Conservation (phyloP, 345 rosid genomes). For the Ceriops tagal region DNA sequence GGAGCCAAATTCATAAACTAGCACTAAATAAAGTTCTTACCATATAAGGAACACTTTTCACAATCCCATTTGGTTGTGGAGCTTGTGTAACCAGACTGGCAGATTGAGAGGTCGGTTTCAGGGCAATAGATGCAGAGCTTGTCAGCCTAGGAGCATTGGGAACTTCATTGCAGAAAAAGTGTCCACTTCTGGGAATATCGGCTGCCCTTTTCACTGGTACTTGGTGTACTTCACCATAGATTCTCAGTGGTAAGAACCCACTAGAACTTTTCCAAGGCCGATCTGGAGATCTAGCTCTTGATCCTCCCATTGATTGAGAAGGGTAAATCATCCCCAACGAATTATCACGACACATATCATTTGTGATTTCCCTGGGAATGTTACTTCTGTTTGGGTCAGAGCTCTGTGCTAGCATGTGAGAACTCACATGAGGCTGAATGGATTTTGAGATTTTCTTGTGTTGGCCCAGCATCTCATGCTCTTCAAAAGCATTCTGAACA, state of each 20-base stretch:
- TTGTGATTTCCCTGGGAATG: constrained; percentile 23
- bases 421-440: constrained; percentile 13
- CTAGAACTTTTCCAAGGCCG: constrained; percentile 11
- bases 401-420: constrained; percentile 10
- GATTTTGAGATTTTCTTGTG: constrained; percentile 13
- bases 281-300: constrained; percentile 33
- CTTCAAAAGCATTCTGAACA: constrained; percentile 1
- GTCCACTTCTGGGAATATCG: constrained; percentile 15
- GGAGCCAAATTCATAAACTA: background rate
- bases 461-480: constrained; percentile 2
- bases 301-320: constrained; percentile 19
- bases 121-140: background rate
- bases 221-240: constrained; percentile 22
- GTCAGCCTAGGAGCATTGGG: constrained; percentile 16
- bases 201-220: constrained; percentile 12
- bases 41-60: constrained; percentile 23
- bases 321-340: constrained; percentile 21
- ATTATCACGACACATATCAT: constrained; percentile 18
- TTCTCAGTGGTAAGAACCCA: constrained; percentile 22
- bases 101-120: constrained; percentile 13
- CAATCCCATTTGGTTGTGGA: constrained; percentile 19
- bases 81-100: constrained; percentile 7
- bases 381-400: constrained; percentile 18
- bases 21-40: constrained; percentile 23
- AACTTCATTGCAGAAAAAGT: constrained; percentile 10